phyloP scores from a whole-genome alignment of 129 eudicot genomes.

The Lactuca sativa region DNA sequence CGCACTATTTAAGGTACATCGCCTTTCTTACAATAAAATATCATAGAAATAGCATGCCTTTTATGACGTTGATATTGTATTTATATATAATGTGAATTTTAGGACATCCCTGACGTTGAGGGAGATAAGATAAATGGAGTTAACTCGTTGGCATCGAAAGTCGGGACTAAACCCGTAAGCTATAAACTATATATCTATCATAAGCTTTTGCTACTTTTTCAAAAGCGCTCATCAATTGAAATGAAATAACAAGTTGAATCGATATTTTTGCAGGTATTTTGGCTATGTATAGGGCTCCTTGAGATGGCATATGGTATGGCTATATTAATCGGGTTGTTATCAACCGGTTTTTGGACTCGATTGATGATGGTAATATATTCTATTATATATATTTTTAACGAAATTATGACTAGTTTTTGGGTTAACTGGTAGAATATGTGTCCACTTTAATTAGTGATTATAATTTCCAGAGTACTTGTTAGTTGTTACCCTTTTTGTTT shows the following conservation, averaged over 20 bases:
- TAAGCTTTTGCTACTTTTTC: not conserved
- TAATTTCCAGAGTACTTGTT: too few relatives aligned
- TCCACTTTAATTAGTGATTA: too few relatives aligned
- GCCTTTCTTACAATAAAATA: not conserved
- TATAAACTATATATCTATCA: not conserved
- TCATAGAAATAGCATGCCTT: not conserved
- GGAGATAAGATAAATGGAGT: constrained; percentile 38
- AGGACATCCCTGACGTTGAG: constrained; percentile 40
- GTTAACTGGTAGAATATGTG: too few relatives aligned
- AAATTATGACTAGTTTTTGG: too few relatives aligned
- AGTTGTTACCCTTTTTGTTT: too few relatives aligned
- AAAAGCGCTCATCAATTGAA: not conserved
- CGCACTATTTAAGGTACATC: constrained; percentile 33
- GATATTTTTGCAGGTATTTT: constrained; percentile 27
- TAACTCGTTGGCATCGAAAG: constrained; percentile 30
- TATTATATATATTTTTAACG: too few relatives aligned
- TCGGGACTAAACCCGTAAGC: constrained; percentile 27
- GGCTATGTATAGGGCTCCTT: constrained; percentile 35
- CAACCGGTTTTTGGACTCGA: constrained; percentile 25
- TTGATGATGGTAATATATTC: constrained; percentile 21
- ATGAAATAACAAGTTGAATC: not conserved
- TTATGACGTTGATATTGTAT: too few relatives aligned
- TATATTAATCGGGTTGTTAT: constrained; percentile 25
- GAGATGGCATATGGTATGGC: constrained; percentile 34
- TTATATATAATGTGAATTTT: not conserved